Evolutionary conservation across 768 basidiomycete genomes (phyloP).

Genomic region (Chalciporus chontae): DNA sequence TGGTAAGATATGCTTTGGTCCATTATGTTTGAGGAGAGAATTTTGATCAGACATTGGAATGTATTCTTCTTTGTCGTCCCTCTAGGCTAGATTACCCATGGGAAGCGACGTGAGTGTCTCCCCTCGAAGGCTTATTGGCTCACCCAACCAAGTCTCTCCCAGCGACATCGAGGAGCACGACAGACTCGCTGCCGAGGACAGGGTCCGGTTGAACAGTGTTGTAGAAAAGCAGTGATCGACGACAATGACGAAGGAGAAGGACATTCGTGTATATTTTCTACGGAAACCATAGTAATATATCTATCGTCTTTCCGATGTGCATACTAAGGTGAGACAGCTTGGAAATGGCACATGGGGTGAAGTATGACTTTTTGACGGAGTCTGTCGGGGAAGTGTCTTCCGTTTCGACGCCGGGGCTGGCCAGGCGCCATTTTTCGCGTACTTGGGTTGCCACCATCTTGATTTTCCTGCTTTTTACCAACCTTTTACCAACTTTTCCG

Average conservation of each 20-base stretch:
- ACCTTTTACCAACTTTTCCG: not conserved
- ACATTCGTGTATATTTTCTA: not conserved
- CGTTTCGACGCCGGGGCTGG: slow-evolving; percentile 7
- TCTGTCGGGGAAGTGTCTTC: not conserved
- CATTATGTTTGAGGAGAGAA: not conserved
- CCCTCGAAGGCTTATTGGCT: not conserved
- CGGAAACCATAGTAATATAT: not conserved
- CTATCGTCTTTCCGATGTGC: not conserved
- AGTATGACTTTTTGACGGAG: not conserved
- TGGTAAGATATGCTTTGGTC: slow-evolving; percentile 50
- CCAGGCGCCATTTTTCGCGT: slow-evolving; percentile 2
- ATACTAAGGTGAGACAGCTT: not conserved
- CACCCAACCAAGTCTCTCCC: slow-evolving; percentile 3
- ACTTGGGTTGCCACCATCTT: slow-evolving; percentile 1
- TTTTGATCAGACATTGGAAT: slow-evolving; percentile 14
- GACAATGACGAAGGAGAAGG: not conserved
- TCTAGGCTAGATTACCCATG: slow-evolving; percentile 81
- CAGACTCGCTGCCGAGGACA: slow-evolving; percentile 49
- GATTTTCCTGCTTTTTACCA: not conserved
- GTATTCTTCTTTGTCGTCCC: slow-evolving; percentile 2
- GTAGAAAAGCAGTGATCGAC: not conserved
- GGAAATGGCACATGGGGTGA: too few relatives aligned
- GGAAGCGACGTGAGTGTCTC: slow-evolving; percentile 61
- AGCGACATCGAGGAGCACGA: slow-evolving; percentile 81
- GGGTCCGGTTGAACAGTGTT: slow-evolving; percentile 8